Evolutionary conservation across 2,329 filamentous ascomycete species (phyloP).

Genomic region (Verticillium nonalfalfae): DNA sequence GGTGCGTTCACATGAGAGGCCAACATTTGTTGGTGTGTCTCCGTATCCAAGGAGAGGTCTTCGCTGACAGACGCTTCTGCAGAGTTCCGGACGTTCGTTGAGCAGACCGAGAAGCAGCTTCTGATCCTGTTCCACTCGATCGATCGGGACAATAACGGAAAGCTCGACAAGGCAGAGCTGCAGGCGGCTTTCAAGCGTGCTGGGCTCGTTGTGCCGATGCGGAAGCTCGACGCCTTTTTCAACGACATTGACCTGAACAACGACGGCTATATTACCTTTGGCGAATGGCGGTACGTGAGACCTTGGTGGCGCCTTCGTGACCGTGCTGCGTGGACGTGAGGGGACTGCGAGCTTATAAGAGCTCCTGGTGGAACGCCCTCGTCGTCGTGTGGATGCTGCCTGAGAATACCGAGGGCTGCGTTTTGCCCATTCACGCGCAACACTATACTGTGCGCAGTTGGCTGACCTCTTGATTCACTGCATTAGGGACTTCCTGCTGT

Average conservation of each 20-base stretch:
- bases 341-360: not conserved
- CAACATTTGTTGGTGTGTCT: slow-evolving; percentile 2
- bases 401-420: not conserved
- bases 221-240: slow-evolving; percentile 81
- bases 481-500: slow-evolving; percentile 84
- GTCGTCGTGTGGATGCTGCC: not conserved
- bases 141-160: slow-evolving; percentile 78
- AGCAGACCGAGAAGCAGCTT: slow-evolving; percentile 79
- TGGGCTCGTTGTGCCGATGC: slow-evolving; percentile 70
- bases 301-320: slow-evolving; percentile 7
- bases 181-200: slow-evolving; percentile 69
- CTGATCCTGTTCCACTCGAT: slow-evolving; percentile 78
- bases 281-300: slow-evolving; percentile 87
- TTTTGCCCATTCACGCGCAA: not conserved
- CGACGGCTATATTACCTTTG: slow-evolving; percentile 82
- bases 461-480: not conserved
- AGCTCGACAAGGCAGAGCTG: slow-evolving; percentile 81
- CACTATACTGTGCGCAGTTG: not conserved
- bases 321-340: not conserved
- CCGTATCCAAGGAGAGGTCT: not conserved
- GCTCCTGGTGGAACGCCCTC: too few relatives aligned
- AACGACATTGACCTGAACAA: slow-evolving; percentile 81
- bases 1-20: slow-evolving; percentile 45
- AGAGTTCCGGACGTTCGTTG: slow-evolving; percentile 90
- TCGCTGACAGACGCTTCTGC: slow-evolving; percentile 9